These are phyloP conservation scores for Colletotrichum eremochloae DNA, from an alignment of 2,329 filamentous ascomycete genomes.

Conservation along the genomic window DNA sequence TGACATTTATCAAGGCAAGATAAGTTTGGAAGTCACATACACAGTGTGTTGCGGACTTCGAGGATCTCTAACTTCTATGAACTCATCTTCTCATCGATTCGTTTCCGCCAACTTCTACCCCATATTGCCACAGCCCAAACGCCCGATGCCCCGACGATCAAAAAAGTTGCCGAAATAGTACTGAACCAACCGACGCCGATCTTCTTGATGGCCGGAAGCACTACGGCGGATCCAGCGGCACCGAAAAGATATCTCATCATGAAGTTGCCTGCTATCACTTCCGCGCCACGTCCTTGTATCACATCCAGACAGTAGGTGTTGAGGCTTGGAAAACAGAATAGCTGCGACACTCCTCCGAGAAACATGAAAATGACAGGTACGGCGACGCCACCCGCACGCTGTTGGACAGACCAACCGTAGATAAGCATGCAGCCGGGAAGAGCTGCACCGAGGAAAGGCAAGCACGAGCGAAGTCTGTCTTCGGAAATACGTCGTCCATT, in stretches of 20 bases:
- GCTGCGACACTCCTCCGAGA: constrained; percentile 74
- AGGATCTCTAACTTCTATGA: background rate
- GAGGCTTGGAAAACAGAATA: constrained; percentile 77
- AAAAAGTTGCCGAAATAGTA: constrained; percentile 66
- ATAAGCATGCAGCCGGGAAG: constrained; percentile 76
- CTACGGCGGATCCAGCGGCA: constrained; percentile 77
- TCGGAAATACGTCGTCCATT: constrained; percentile 73
- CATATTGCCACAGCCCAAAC: constrained; percentile 37
- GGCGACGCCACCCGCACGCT: constrained; percentile 51
- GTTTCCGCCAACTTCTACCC: constrained; percentile 31
- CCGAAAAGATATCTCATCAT: constrained; percentile 82
- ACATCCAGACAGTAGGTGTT: constrained; percentile 66
- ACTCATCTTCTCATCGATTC: constrained; percentile 16
- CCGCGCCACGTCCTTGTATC: constrained; percentile 37
- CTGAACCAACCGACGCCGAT: constrained; percentile 88
- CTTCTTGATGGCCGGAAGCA: constrained; percentile 78
- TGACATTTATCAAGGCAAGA: background rate
- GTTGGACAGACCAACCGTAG: constrained; percentile 69
- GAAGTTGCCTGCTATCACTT: constrained; percentile 78
- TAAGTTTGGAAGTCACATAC: background rate
- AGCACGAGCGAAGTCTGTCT: constrained; percentile 73
- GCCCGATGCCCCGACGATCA: constrained; percentile 43
- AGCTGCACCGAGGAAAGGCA: constrained; percentile 70
- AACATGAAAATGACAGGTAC: constrained; percentile 77
- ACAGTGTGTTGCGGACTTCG: background rate